These are phyloP conservation scores for Myriosclerotinia curreyana DNA, from an alignment of 2,329 filamentous ascomycete genomes.

Conservation along the genomic window DNA sequence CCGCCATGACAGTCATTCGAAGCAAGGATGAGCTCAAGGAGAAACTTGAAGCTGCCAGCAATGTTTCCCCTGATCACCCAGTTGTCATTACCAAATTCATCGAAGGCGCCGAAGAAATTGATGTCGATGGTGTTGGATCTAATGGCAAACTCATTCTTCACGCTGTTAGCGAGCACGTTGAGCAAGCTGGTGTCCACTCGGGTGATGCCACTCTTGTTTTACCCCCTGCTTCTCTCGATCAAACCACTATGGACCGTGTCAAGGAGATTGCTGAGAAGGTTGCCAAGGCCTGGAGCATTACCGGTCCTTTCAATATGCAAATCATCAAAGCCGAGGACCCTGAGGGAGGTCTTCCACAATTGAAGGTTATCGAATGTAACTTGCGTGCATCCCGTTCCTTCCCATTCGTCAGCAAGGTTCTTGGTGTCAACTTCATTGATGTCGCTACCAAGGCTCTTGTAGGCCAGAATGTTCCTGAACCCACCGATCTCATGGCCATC, in stretches of 20 bases:
- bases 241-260: conserved; percentile 74
- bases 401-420: conserved; percentile 96
- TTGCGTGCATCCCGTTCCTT: conserved; percentile 95
- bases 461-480: conserved; percentile 77
- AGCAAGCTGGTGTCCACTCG: conserved; percentile 96
- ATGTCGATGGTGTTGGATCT: conserved; percentile 89
- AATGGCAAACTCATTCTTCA: conserved; percentile 85
- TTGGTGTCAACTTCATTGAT: conserved; percentile 95
- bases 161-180: conserved; percentile 91
- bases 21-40: conserved; percentile 87
- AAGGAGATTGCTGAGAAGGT: conserved; percentile 97
- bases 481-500: conserved; percentile 81
- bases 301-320: conserved; percentile 99
- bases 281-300: conserved; percentile 94
- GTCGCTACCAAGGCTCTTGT: conserved; percentile 86
- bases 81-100: conserved; percentile 99
- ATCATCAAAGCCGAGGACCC: conserved; percentile 89
- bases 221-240: conserved; percentile 77
- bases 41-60: conserved; percentile 86
- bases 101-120: conserved; percentile 92
- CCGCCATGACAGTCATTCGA: conserved; percentile 96
- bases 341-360: conserved; percentile 67
- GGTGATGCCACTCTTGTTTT: conserved; percentile 94
- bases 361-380: conserved; percentile 99
- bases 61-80: conserved; percentile 92